Evolutionary conservation across 176 grass and related monocot species (phyloP), one percentile per base, ranked within the genome.

Genomic region (Carex myosuroides): DNA sequence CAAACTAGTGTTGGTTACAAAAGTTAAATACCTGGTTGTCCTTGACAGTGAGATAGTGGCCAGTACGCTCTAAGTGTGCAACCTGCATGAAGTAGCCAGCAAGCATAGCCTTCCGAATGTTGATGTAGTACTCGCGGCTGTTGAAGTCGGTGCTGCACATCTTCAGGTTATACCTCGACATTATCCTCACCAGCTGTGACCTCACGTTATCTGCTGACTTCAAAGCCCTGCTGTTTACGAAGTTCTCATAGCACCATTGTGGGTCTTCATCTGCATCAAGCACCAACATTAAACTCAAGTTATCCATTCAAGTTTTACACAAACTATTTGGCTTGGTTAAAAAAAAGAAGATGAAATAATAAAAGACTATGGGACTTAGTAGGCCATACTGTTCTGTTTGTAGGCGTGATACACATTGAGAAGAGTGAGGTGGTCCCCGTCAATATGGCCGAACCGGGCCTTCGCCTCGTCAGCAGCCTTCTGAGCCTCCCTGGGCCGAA

Each of bases 11-110:
- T 56, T 44, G 1, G 20, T 76, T 54, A 5, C n/a, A 54, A 54
- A 10, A 79, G 78, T 75, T 54, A 87, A 42, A n/a, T 70, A 96
- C 97, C 97, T 96, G 97, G 59, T 99, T 94, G 79, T 99, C 97
- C 87, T 99, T 99, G 18, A 96, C 93, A 52, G 97, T 96, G 37
- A 99, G 61, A 70, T 96, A 96, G 85, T 99, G 93, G 8, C 97
- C 97, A 69, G 91, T 93, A 42, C 93, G 86, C 78, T 99, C 97
- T 70, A 95, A 84, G 80, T 96, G 93, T 84, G 97, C 97, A 58
- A 99, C 93, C 90, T 99, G 97, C 97, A 99, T 99, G 83, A 99
- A 99, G 33, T 99, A 94, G 44, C 97, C 97, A 6, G 97, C 30
- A 85, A 99, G 91, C 90, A 99, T 33, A 12, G 93, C 85, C 80